Evolutionary conservation across 495 filamentous ascomycete species (phyloP).

Genomic region (Bacidia rubella): DNA sequence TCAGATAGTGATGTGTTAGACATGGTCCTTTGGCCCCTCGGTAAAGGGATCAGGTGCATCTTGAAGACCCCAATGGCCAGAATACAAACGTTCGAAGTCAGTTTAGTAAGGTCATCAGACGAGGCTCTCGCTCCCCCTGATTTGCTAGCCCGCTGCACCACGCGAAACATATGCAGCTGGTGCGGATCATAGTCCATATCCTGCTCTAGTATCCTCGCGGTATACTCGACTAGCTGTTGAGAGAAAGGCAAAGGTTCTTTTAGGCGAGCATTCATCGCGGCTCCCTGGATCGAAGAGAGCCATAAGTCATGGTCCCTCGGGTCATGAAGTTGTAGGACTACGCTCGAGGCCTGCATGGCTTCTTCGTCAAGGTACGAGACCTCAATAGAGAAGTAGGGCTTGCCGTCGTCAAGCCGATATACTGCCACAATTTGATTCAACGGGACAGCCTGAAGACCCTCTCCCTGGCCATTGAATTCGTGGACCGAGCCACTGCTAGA

Average conservation of each 20-base stretch:
- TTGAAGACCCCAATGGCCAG: constrained; percentile 75
- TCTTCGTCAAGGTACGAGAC: constrained; percentile 65
- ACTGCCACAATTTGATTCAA: constrained; percentile 63
- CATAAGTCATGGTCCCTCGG: constrained; percentile 63
- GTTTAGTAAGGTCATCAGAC: constrained; percentile 64
- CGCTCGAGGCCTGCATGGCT: constrained; percentile 40
- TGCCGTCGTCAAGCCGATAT: constrained; percentile 65
- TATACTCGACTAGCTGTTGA: constrained; percentile 46
- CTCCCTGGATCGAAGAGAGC: constrained; percentile 52
- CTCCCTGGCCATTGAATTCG: constrained; percentile 41
- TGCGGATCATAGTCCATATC: constrained; percentile 56
- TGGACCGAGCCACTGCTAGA: constrained; percentile 43
- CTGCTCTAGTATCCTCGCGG: constrained; percentile 51
- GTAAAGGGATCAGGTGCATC: constrained; percentile 64
- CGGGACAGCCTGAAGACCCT: constrained; percentile 46
- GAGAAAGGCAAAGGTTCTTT: constrained; percentile 43
- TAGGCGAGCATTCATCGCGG: constrained; percentile 41
- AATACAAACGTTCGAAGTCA: constrained; percentile 63
- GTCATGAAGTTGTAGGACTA: constrained; percentile 58
- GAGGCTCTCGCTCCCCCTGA: constrained; percentile 43
- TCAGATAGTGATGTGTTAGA: constrained; percentile 41
- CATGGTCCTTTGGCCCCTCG: constrained; percentile 42
- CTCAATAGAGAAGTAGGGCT: constrained; percentile 68
- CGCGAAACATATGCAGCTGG: constrained; percentile 68
- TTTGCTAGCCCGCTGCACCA: constrained; percentile 60